A percentile compares a stretch with the other conserved stretches of the same genome.
phyloP scores from a whole-genome alignment of 768 basidiomycete genomes.

The Mycena maculata region DNA sequence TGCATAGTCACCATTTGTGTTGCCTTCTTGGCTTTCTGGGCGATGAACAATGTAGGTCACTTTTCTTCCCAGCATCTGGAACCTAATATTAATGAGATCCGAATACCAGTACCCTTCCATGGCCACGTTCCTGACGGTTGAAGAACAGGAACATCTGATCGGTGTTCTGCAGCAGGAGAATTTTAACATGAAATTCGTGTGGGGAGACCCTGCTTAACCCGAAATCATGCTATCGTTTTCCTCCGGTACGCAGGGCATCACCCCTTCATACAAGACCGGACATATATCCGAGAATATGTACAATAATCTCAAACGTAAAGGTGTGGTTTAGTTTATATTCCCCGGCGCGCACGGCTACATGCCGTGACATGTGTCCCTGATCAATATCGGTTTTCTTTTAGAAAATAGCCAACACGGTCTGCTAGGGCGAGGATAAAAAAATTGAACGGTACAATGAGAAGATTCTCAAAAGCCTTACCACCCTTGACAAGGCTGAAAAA shows the following conservation, averaged over 20 bases:
- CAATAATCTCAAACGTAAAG: too few species aligned
- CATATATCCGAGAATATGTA: too few species aligned
- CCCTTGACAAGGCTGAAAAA: too few species aligned
- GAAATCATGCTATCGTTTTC: conserved; percentile 42
- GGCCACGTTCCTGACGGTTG: conserved; percentile 53
- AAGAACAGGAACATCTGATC: conserved; percentile 47
- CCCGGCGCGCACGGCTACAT: too few species aligned
- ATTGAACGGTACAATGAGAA: too few species aligned
- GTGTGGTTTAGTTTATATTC: too few species aligned
- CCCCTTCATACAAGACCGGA: too few species aligned
- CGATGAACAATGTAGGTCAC: conserved; percentile 51
- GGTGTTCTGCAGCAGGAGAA: conserved; percentile 44
- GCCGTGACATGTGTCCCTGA: too few species aligned
- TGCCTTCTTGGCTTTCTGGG: conserved; percentile 50
- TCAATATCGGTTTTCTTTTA: too few species aligned
- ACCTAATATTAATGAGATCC: background rate
- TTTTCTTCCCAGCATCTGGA: background rate
- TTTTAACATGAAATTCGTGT: conserved; percentile 48
- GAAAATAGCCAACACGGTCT: too few species aligned
- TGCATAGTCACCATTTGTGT: conserved; percentile 46
- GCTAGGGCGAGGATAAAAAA: too few species aligned
- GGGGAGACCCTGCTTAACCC: conserved; percentile 46
- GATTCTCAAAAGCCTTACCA: too few species aligned
- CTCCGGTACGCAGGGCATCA: conserved; percentile 46
- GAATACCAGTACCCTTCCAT: conserved; percentile 53